These are phyloP conservation scores for Acer yangbiense DNA, from an alignment of 345 rosid genomes.

Conservation along the genomic window DNA sequence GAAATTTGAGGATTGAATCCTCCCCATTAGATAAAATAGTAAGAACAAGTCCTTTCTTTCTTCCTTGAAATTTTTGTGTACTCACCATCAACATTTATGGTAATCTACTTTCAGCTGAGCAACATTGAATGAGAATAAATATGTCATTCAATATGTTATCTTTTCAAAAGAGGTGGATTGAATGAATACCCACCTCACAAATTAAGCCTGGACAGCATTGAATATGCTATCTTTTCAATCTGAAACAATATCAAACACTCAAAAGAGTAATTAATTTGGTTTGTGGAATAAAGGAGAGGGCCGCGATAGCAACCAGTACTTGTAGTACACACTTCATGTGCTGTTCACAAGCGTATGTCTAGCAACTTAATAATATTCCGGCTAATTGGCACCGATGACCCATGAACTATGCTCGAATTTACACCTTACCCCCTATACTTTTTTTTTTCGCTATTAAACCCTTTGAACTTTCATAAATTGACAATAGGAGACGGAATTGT, in stretches of 20 bases:
- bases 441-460: too few relatives aligned
- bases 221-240: background rate
- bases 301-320: background rate
- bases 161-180: background rate
- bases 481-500: too few relatives aligned
- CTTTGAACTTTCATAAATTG: too few relatives aligned
- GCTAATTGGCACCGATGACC: background rate
- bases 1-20: background rate
- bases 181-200: background rate
- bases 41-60: background rate
- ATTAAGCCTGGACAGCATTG: background rate
- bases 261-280: background rate
- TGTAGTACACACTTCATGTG: constrained; percentile 17
- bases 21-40: background rate
- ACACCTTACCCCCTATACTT: too few relatives aligned
- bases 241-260: background rate
- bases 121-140: background rate
- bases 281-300: background rate
- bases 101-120: background rate
- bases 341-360: background rate
- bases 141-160: too few relatives aligned
- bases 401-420: too few relatives aligned
- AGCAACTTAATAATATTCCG: background rate
- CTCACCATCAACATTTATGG: too few relatives aligned
- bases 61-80: background rate